These are phyloP conservation scores for Cutaneotrichosporon sp. DNA, from an alignment of 1,284 basidiomycete species.

Conservation along the genomic window DNA sequence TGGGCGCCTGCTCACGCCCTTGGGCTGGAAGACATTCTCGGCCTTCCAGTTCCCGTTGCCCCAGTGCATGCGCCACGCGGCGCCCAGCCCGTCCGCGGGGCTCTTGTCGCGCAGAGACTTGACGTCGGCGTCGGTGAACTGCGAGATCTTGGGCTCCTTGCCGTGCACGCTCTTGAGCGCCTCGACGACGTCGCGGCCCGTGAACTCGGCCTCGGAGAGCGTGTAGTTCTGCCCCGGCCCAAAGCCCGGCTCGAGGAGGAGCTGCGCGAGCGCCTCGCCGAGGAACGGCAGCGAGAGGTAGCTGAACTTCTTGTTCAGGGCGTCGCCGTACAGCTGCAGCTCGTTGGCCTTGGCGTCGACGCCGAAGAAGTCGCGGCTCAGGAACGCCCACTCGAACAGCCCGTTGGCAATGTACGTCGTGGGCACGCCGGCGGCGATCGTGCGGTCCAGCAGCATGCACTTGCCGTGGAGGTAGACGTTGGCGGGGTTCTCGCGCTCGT, in stretches of 20 bases:
- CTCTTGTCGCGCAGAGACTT: neutral
- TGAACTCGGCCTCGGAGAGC: constrained; percentile 13
- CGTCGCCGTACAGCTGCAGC: constrained; percentile 14
- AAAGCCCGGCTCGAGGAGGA: constrained; percentile 4
- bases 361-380: constrained; percentile 7
- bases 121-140: constrained; percentile 8
- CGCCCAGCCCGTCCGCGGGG: constrained; percentile 8
- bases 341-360: constrained; percentile 19
- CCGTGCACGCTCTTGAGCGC: constrained; percentile 13
- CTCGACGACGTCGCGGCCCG: constrained; percentile 12
- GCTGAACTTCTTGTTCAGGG: constrained; percentile 4
- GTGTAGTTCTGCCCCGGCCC: constrained; percentile 13
- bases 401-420: constrained; percentile 16
- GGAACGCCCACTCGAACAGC: constrained; percentile 15
- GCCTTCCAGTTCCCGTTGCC: constrained; percentile 13
- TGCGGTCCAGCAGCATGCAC: constrained; percentile 1
- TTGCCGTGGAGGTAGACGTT: constrained; percentile 7
- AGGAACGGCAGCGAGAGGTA: constrained; percentile 9
- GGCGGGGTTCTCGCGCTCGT: constrained; percentile 2
- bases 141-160: neutral
- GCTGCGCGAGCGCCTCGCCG: constrained; percentile 14
- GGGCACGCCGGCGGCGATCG: constrained; percentile 14
- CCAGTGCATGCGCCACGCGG: constrained; percentile 20
- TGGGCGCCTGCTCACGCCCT: constrained; percentile 4
- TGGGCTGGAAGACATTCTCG: constrained; percentile 9